Base-by-base conservation (phyloP, 345 rosid species). In the Eucalyptus coolabah region DNA sequence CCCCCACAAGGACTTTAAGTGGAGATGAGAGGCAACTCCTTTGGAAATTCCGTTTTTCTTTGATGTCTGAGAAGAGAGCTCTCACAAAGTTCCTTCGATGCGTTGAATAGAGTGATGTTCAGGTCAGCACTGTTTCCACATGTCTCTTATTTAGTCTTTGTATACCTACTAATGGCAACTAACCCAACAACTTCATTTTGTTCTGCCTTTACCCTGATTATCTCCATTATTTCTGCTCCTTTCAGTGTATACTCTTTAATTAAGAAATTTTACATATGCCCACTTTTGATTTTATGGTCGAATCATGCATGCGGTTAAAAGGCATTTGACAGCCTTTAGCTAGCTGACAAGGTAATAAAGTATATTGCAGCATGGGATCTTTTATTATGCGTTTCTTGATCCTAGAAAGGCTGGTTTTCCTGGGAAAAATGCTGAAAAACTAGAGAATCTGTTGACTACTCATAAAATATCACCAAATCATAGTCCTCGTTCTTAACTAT, bases 11-110 rank as follows among this genome's bases (percentile, higher is more conserved):
- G 92, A 90, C 94, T 89, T 93, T 98, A 93, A 96, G 93, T 93
- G 99, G 99, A 93, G 99, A 97, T 90, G 99, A 98, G 93, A 97
- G 98, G 91, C 99, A 98, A 91, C 96, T 98, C 88, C 95, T 97
- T 30, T 98, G 99, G 99, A 98, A 98, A 94, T 97, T 97, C 86
- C 96, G 98, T 60, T 98, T 97, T 93, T 98, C 98, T 85, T 91
- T 95, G 91, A 97, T 97, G 99, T 94, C 96, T 88, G 99, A 97
- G 93, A 98, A 98, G 95, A 95, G 95, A 93, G 98, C 99, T 91
- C 97, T 98, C 80, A 96, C 99, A 89, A 98, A 98, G 94, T 96
- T 97, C 93, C 96, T 97, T 34, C 95, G 97, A 56, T 95, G 98
- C 91, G 99, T 98, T 91, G 99, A 98, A 90, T 97, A 98, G 99